These are phyloP conservation scores for Fomitopsis betulina DNA, from an alignment of 1,284 basidiomycete species.

Conservation along the genomic window DNA sequence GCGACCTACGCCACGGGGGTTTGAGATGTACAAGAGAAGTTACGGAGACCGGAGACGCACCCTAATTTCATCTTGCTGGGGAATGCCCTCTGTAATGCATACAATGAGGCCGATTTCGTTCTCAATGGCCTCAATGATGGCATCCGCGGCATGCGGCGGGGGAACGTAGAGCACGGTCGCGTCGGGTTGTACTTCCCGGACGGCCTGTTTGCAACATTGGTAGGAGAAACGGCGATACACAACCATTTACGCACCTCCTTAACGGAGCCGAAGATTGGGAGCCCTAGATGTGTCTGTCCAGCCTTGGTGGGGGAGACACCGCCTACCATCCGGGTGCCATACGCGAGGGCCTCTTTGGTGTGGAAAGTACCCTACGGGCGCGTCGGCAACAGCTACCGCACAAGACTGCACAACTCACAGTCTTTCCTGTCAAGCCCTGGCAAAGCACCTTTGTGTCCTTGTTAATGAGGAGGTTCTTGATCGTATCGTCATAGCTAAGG, in stretches of 20 bases:
- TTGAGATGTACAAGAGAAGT: conserved; percentile 5
- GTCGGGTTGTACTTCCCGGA: conserved; percentile 79
- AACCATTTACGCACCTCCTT: conserved; percentile 60
- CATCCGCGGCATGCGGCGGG: conserved; percentile 88
- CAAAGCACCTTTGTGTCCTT: conserved; percentile 94
- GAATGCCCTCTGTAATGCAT: conserved; percentile 96
- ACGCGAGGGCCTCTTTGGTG: conserved; percentile 89
- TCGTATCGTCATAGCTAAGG: conserved; percentile 83
- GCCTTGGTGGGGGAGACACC: conserved; percentile 98
- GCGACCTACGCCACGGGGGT: conserved; percentile 57
- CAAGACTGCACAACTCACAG: conserved; percentile 48
- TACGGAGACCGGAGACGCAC: conserved; percentile 30
- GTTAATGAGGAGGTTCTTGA: conserved; percentile 88
- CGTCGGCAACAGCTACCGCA: neutral
- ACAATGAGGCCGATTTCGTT: conserved; percentile 96
- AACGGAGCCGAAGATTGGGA: conserved; percentile 94
- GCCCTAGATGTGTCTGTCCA: conserved; percentile 90
- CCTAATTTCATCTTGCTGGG: conserved; percentile 92
- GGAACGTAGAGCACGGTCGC: conserved; percentile 96
- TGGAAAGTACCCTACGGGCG: conserved; percentile 89
- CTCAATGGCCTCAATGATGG: conserved; percentile 96
- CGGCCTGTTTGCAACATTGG: conserved; percentile 52
- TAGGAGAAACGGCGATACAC: neutral
- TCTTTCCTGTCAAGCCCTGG: conserved; percentile 97
- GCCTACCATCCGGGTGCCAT: conserved; percentile 96